Evolutionary conservation across 2,329 filamentous ascomycete genomes (phyloP).

Genomic region (Lasiodiplodia hormozganensis): DNA sequence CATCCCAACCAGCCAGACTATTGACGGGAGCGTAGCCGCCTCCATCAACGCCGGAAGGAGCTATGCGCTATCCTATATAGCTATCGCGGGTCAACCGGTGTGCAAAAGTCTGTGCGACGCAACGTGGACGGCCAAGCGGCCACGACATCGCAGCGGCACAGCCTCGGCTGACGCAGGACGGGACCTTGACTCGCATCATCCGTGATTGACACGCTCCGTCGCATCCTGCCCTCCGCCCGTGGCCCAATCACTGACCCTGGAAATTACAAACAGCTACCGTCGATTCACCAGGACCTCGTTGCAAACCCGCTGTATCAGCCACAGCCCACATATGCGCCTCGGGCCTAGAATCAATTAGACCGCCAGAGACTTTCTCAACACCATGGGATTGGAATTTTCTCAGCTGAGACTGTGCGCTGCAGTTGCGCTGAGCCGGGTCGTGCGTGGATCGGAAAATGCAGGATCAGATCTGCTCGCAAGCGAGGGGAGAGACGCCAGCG

Average conservation of each 20-base stretch:
- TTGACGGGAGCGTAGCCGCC: background rate
- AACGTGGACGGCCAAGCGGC: constrained; percentile 10
- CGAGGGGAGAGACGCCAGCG: background rate
- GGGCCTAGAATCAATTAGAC: background rate
- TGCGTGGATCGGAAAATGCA: background rate
- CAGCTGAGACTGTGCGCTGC: background rate
- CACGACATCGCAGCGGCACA: constrained; percentile 1
- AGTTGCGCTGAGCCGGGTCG: background rate
- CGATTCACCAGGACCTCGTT: constrained; percentile 5
- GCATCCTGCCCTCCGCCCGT: background rate
- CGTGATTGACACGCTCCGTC: constrained; percentile 6
- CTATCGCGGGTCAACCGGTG: background rate
- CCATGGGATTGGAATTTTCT: background rate
- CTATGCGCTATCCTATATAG: background rate
- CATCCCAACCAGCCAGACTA: background rate
- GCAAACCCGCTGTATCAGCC: background rate
- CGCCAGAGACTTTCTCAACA: background rate
- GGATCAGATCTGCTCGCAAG: background rate
- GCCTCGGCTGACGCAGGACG: constrained; percentile 6
- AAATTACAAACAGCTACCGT: background rate
- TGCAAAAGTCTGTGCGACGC: constrained; percentile 15
- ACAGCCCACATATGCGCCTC: constrained; percentile 3
- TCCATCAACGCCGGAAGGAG: too few species aligned
- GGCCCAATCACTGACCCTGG: constrained; percentile 16
- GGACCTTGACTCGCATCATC: constrained; percentile 15